These are phyloP conservation scores for Marasmius fiardii DNA, from an alignment of 1,284 basidiomycete genomes.

Conservation along the genomic window DNA sequence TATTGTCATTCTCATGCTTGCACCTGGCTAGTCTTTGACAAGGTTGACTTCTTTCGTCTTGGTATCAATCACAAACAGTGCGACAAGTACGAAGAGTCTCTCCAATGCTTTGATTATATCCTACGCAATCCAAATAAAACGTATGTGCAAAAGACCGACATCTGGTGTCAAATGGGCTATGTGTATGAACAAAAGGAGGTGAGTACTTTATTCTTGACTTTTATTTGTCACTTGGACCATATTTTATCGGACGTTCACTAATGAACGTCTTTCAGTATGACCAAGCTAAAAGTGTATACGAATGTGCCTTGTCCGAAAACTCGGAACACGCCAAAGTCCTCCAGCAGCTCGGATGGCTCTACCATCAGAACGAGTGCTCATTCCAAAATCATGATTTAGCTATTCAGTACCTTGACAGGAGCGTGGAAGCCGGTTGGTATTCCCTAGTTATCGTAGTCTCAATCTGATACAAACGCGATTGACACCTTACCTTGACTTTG, in stretches of 20 bases:
- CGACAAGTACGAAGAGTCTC: slow-evolving; percentile 82
- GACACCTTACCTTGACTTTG: not conserved
- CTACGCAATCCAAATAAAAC: slow-evolving; percentile 94
- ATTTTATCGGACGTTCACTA: no score
- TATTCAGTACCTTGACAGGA: slow-evolving; percentile 92
- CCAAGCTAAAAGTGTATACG: slow-evolving; percentile 93
- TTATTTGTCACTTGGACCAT: no score
- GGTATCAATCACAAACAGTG: slow-evolving; percentile 99
- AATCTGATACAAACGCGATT: slow-evolving; percentile 2
- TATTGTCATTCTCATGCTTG: not conserved
- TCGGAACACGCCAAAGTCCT: slow-evolving; percentile 95
- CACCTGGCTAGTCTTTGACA: slow-evolving; percentile 83
- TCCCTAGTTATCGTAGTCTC: slow-evolving; percentile 1
- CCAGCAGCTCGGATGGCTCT: slow-evolving; percentile 97
- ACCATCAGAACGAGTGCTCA: slow-evolving; percentile 90
- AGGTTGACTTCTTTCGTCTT: slow-evolving; percentile 96
- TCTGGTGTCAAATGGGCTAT: slow-evolving; percentile 99
- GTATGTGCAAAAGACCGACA: slow-evolving; percentile 94
- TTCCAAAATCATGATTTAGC: slow-evolving; percentile 97
- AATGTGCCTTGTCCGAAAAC: slow-evolving; percentile 91
- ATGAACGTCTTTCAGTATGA: no score
- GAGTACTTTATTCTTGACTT: slow-evolving; percentile 37
- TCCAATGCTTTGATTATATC: slow-evolving; percentile 94
- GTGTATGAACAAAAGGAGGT: slow-evolving; percentile 97
- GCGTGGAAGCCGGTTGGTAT: slow-evolving; percentile 82